phyloP scores from a whole-genome alignment of 345 rosid species.

The Salix caprea region DNA sequence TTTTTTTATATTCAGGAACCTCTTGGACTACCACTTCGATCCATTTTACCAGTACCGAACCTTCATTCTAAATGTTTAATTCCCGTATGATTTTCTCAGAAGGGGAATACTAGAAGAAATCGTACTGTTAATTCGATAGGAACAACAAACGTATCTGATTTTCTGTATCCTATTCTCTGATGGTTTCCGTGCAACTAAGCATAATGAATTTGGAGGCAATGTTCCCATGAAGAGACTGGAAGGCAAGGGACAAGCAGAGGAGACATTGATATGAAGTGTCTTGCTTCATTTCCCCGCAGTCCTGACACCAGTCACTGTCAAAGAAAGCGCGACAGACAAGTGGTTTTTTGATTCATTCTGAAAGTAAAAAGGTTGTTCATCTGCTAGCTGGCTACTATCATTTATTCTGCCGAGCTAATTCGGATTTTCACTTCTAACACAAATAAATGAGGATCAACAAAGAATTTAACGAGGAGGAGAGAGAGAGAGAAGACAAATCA shows the following conservation, averaged over 20 bases:
- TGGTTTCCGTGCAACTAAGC: not conserved
- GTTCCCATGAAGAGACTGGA: slow-evolving; percentile 17
- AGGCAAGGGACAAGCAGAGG: slow-evolving; percentile 9
- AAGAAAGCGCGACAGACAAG: not conserved
- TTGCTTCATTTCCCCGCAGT: not conserved
- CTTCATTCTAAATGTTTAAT: not conserved
- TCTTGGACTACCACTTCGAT: not conserved
- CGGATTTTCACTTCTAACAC: not conserved
- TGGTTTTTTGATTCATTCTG: too few relatives aligned
- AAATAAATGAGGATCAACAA: not conserved
- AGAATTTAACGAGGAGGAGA: too few relatives aligned
- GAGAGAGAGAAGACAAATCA: not conserved
- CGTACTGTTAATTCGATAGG: not conserved
- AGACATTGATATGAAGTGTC: slow-evolving; percentile 17
- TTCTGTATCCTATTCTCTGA: not conserved
- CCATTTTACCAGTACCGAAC: not conserved
- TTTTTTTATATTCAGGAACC: not conserved
- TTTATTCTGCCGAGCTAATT: not conserved
- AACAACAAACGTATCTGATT: not conserved
- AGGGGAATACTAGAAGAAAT: too few relatives aligned
- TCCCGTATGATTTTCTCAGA: not conserved
- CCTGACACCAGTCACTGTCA: not conserved
- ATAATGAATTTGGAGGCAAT: slow-evolving; percentile 19
- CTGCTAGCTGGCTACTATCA: too few relatives aligned
- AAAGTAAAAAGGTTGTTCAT: too few relatives aligned